phyloP scores from a whole-genome alignment of 164 flowering plant species.

The Buxus sempervirens region DNA sequence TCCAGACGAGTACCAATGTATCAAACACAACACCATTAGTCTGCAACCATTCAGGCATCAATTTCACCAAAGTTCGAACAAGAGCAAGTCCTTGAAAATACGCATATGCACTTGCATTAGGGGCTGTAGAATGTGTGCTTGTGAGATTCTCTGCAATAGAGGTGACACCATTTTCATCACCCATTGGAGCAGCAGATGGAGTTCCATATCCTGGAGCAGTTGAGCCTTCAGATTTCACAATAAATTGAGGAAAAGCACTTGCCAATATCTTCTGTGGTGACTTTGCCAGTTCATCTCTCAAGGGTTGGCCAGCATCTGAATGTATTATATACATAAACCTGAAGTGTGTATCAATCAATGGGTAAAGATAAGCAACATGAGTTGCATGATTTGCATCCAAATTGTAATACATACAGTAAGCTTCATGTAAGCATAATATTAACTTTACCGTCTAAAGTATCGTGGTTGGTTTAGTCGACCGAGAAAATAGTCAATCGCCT shows the following conservation, averaged over 20 bases:
- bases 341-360: constrained; percentile 15
- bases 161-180: constrained; percentile 48
- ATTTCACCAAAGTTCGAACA: constrained; percentile 71
- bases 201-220: constrained; percentile 39
- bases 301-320: constrained; percentile 97
- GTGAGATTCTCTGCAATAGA: constrained; percentile 41
- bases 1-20: constrained; percentile 84
- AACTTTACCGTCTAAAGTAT: constrained; percentile 83
- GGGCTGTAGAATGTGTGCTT: constrained; percentile 25
- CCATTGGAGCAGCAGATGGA: constrained; percentile 32
- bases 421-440: not conserved
- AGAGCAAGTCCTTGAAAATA: constrained; percentile 95
- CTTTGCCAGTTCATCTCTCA: constrained; percentile 96
- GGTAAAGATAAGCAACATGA: not conserved
- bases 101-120: constrained; percentile 54
- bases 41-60: constrained; percentile 93
- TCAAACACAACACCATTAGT: constrained; percentile 81
- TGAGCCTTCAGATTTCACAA: constrained; percentile 50
- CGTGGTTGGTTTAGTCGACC: constrained; percentile 77
- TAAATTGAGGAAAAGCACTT: constrained; percentile 80
- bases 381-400: not conserved
- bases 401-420: not conserved
- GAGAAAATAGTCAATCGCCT: constrained; percentile 92
- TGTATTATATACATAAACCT: constrained; percentile 95
- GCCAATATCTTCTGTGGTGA: constrained; percentile 89